Percentiles rank a stretch among this genome's conserved stretches.
phyloP scores from a whole-genome alignment of 176 grass and related monocot genomes.

The bread wheat (Triticum aestivum) region IWGSC_CS_RefSeq_v2.1 NC_057799.1:510183228-510183727 shows the following conservation, averaged over 20 bases:
- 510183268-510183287: neutral
- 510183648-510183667: slow-evolving; percentile 27
- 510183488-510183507: too few relatives aligned
- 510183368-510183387: neutral
- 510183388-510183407: too few relatives aligned
- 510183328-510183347: neutral
- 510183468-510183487: neutral
- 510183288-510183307: neutral
- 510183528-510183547: slow-evolving; percentile 12
- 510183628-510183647: slow-evolving; percentile 13
- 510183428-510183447: slow-evolving; percentile 16
- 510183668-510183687: too few relatives aligned
- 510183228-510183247: neutral
- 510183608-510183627: neutral
- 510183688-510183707: neutral
- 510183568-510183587: neutral
- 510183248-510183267: slow-evolving; percentile 21
- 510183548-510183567: slow-evolving; percentile 8
- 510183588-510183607: neutral
- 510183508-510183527: neutral
- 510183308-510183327: neutral
- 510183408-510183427: neutral
- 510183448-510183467: neutral
- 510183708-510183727: neutral
- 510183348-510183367: neutral